Conservation (phyloP, 257 asterid genomes). For the Solanum sejunctum region DNA sequence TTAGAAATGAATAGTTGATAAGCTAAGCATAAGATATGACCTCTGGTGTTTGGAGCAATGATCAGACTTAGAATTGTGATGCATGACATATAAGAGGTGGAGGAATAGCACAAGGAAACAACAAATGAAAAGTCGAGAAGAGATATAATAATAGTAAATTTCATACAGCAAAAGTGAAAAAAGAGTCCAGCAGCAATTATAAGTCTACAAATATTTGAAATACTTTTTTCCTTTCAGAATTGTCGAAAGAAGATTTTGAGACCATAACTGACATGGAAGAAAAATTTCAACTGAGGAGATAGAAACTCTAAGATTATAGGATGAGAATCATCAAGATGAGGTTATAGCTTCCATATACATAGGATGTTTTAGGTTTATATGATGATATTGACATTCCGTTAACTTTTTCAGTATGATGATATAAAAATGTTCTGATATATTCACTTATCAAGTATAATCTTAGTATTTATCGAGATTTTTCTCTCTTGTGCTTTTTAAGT, state of each 20-base stretch:
- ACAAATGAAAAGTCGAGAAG: neutral
- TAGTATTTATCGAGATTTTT: neutral
- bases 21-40: neutral
- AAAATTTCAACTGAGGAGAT: neutral
- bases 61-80: neutral
- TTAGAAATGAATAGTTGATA: neutral
- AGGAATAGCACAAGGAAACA: neutral
- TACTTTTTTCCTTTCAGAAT: neutral
- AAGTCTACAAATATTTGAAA: neutral
- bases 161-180: neutral
- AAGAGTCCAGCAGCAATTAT: neutral
- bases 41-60: neutral
- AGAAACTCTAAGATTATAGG: neutral
- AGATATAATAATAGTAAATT: neutral
- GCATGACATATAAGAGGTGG: neutral
- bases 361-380: neutral
- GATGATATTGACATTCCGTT: neutral
- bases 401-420: neutral
- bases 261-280: neutral
- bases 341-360: neutral
- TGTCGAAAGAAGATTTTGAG: neutral
- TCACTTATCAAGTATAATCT: neutral
- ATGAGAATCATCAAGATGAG: neutral
- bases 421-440: neutral
- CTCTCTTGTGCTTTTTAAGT: neutral